Base-by-base conservation (phyloP, 352 stramenopile species). In the Globisporangium mamillatum region DNA sequence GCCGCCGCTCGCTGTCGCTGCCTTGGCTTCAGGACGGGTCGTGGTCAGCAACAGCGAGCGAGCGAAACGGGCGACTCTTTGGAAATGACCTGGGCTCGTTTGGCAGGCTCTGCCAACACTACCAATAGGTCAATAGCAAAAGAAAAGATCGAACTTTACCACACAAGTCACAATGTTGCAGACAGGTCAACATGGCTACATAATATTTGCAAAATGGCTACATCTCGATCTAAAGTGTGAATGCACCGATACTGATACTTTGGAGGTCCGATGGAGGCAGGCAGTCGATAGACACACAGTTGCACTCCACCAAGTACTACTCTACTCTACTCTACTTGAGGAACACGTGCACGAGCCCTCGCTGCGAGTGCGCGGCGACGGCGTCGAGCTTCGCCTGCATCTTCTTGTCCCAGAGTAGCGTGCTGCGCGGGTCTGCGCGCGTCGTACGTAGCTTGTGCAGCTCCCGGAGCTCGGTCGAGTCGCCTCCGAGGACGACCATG, bases 361-460 rank as follows among this genome's bases (percentile, higher is more conserved):
- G 76, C 71, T 95, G 88, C 29, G 81, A 61, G 27, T 66, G 64
- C 10, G 76, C 60, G 1, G 85, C 86, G 46, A 80, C 75, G 16
- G 60, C 66, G 38, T 93, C 76, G 10, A 95, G 70, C 56, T 76
- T 74, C 36, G 78, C 60, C 71, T 95, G 84, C 73, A 91, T 75
- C 29, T 71, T 71, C 59, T 91, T 90, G 70, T 94, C 84, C 88
- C 88, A 95, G 64, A 87, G 73, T 25, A 95, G 71, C 57, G 88
- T 92, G 60, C 79, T 88, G 2, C 86, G 79, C 41, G 86, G 86
- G 60, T 95, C 86, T 12, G 77, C 82, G 20, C 86, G 86, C 20
- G 88, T 90, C 32, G 83, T 93, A 53, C 88, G 84, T 36, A 90
- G 76, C 65, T 93, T 91, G 75, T 95, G 86, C 36, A 94, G 70